These are phyloP conservation scores for Venturia carpophila DNA, from an alignment of 2,329 filamentous ascomycete species.

Conservation along the genomic window DNA sequence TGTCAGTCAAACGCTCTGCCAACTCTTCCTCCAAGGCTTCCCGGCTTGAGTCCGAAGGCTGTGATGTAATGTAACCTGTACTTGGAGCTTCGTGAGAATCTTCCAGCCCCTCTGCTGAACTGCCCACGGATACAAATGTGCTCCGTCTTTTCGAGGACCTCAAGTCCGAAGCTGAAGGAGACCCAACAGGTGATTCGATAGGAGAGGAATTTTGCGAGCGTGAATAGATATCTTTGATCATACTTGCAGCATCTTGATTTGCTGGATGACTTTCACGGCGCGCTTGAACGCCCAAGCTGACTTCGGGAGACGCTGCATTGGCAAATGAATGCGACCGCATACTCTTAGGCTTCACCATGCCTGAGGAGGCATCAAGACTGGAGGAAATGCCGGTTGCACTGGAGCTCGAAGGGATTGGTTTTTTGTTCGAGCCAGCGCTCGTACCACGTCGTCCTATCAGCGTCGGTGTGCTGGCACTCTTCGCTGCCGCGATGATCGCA, in stretches of 20 bases:
- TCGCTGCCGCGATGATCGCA: not conserved
- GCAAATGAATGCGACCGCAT: conserved; percentile 57
- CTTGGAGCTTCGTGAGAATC: not conserved
- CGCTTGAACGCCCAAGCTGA: conserved; percentile 60
- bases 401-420: not conserved
- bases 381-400: conserved; percentile 24
- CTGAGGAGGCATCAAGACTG: conserved; percentile 23
- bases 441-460: conserved; percentile 13
- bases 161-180: conserved; percentile 7
- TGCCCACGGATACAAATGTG: not conserved
- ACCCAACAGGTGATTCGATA: conserved; percentile 14
- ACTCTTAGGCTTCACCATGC: conserved; percentile 40
- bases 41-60: not conserved
- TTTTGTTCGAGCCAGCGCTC: not conserved
- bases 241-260: conserved; percentile 51
- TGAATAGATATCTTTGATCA: conserved; percentile 62
- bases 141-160: not conserved
- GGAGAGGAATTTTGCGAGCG: conserved; percentile 35
- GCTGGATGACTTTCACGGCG: conserved; percentile 46
- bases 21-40: conserved; percentile 20
- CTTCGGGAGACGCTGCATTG: conserved; percentile 53
- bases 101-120: not conserved
- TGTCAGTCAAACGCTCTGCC: conserved; percentile 29
- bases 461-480: conserved; percentile 14
- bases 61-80: not conserved